These are phyloP conservation scores for Boletus subcaerulescens DNA, from an alignment of 768 basidiomycete species.

Conservation along the genomic window DNA sequence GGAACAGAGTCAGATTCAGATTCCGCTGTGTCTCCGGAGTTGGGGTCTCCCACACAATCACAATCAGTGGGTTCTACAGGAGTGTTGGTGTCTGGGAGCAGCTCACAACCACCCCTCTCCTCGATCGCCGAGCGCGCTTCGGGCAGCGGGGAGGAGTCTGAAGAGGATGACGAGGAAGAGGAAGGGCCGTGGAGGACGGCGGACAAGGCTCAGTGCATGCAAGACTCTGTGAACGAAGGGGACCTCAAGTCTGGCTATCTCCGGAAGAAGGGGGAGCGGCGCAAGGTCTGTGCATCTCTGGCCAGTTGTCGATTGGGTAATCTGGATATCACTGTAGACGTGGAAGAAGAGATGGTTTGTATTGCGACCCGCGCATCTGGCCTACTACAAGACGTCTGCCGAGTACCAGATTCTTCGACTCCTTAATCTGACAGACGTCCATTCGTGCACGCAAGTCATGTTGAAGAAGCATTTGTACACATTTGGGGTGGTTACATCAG, in stretches of 20 bases:
- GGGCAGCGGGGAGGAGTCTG: constrained; percentile 74
- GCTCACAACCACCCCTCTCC: constrained; percentile 53
- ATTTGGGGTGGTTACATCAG: constrained; percentile 88
- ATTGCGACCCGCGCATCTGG: constrained; percentile 83
- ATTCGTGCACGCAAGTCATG: constrained; percentile 82
- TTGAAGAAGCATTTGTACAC: constrained; percentile 88
- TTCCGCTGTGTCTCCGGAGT: constrained; percentile 58
- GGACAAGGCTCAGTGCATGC: constrained; percentile 40
- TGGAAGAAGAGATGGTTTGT: constrained; percentile 99
- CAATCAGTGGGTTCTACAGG: constrained; percentile 35
- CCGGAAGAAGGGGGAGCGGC: constrained; percentile 95
- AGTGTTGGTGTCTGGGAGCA: constrained; percentile 29
- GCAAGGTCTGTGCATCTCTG: constrained; percentile 66
- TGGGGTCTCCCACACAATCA: constrained; percentile 35
- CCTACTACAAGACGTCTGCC: constrained; percentile 94
- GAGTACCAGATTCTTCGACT: constrained; percentile 92
- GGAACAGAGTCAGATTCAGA: constrained; percentile 89
- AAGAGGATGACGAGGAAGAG: constrained; percentile 69
- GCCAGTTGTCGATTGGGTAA: not conserved
- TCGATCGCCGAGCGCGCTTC: constrained; percentile 76
- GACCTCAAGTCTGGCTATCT: constrained; percentile 91
- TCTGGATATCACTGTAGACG: constrained; percentile 48
- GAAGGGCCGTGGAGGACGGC: constrained; percentile 63
- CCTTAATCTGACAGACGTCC: constrained; percentile 83
- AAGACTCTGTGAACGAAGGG: constrained; percentile 57